Conservation (phyloP, 2,329 filamentous ascomycete genomes). For the Paecilomyces fulvus region DNA sequence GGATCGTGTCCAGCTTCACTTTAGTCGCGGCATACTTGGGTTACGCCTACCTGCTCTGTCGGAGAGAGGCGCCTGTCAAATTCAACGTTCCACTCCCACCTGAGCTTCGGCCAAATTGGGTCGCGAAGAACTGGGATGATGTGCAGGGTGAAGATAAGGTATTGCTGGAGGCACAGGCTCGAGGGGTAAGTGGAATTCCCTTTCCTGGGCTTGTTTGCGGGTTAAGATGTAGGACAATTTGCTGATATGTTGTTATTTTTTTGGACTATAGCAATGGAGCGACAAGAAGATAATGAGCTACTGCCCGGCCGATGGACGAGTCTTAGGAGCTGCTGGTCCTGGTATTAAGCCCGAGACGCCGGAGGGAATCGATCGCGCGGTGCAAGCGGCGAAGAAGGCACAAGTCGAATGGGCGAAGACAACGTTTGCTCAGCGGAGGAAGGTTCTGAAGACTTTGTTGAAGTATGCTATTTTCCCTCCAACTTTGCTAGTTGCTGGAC, state of each 20-base stretch:
- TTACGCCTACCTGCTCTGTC: slow-evolving; percentile 21
- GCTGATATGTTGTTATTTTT: slow-evolving; percentile 9
- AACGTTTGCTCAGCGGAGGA: slow-evolving; percentile 65
- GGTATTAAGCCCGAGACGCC: slow-evolving; percentile 61
- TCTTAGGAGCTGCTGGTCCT: slow-evolving; percentile 58
- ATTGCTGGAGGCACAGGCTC: slow-evolving; percentile 29
- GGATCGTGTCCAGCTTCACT: slow-evolving; percentile 21
- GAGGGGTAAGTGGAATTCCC: slow-evolving; percentile 23
- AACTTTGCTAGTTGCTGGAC: neutral
- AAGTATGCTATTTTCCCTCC: slow-evolving; percentile 35
- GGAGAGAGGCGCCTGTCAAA: slow-evolving; percentile 24
- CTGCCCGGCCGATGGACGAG: slow-evolving; percentile 77
- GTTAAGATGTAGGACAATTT: neutral
- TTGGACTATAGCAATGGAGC: slow-evolving; percentile 27
- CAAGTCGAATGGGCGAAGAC: slow-evolving; percentile 72
- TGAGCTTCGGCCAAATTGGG: slow-evolving; percentile 23
- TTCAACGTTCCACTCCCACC: slow-evolving; percentile 31
- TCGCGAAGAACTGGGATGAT: slow-evolving; percentile 28
- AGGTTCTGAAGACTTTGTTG: slow-evolving; percentile 72
- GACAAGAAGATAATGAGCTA: slow-evolving; percentile 34
- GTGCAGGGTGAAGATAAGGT: slow-evolving; percentile 23
- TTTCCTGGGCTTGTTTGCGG: neutral
- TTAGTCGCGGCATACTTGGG: slow-evolving; percentile 22
- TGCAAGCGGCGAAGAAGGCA: slow-evolving; percentile 64
- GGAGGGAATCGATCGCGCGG: slow-evolving; percentile 68